These are phyloP conservation scores for Mycena kentingensis DNA, from an alignment of 768 basidiomycete species.

Conservation along the genomic window DNA sequence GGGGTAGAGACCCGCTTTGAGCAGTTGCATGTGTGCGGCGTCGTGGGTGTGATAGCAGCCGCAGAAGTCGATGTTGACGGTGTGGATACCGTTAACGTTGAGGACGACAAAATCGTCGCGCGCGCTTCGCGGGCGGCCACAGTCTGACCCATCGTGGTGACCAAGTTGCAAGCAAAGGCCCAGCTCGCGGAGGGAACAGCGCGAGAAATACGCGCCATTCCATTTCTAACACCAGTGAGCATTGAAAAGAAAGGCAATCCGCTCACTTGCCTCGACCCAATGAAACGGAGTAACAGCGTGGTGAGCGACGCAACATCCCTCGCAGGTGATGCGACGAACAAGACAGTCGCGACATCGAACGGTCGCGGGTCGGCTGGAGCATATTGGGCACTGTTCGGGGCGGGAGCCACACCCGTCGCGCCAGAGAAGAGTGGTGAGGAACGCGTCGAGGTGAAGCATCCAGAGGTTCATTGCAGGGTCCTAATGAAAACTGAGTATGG, in stretches of 20 bases:
- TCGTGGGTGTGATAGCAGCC: constrained; percentile 10
- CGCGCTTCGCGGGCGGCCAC: background rate
- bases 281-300: constrained; percentile 19
- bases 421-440: background rate
- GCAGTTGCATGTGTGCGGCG: background rate
- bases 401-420: background rate
- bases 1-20: constrained; percentile 8
- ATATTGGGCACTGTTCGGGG: background rate
- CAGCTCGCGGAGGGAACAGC: background rate
- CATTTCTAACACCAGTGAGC: background rate
- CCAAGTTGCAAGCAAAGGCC: constrained; percentile 30
- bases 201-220: background rate
- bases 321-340: constrained; percentile 2
- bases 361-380: background rate
- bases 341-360: background rate
- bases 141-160: constrained; percentile 16
- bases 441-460: background rate
- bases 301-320: constrained; percentile 3
- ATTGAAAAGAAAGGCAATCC: background rate
- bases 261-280: constrained; percentile 17
- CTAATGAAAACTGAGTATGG: background rate
- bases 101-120: constrained; percentile 20
- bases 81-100: constrained; percentile 27
- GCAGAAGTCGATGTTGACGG: constrained; percentile 25
- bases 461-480: background rate